Evolutionary conservation across 2,329 filamentous ascomycete species (phyloP), one percentile per base, ranked within the genome.

Genomic region (Fusarium sp.): DNA sequence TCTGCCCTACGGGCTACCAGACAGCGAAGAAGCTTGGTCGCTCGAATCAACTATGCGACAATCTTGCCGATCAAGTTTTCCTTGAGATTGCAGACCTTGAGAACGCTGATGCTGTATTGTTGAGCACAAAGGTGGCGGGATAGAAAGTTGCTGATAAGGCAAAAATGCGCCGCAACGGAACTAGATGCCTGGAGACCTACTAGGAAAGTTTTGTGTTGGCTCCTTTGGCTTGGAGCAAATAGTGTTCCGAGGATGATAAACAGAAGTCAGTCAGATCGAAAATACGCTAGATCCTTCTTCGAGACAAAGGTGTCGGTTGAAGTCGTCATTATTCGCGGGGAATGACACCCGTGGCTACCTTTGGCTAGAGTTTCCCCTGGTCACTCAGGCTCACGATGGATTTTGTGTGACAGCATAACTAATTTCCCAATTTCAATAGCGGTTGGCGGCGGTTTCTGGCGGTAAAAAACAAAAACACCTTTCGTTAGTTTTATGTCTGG

Each of bases 41-140:
- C 23, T 36, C 52, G 47, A 41, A 20, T 20, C 7, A 7, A 18
- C 18, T 59, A 33, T 37, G n/a, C 35, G 29, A 36, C 23, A 23
- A 31, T 21, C 49, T 47, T 18, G 15, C 17, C 23, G 13, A 20
- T 23, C 31, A 14, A 18, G 35, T 39, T 18, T 21, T 21, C 23
- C 17, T 23, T 18, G 14, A 35, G 5, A 20, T 31, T 6, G 15
- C 13, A 9, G 31, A 41, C 25, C 17, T 48, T 11, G 35, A 23
- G 20, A n/a, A 20, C 33, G 21, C 45, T 25, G 50, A 14, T 39
- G 40, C 31, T 35, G 33, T 36, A 20, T 29, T 15, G 59, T 56
- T 49, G 46, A 40, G 40, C 39, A 73, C 72, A 73, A 81, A 81
- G 81, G 83, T 82, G 74, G n/a, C 39, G n/a, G 33, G 11, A 83